Base-by-base conservation (phyloP, 2,329 filamentous ascomycete species). In the Botrytis pseudocinerea region DNA sequence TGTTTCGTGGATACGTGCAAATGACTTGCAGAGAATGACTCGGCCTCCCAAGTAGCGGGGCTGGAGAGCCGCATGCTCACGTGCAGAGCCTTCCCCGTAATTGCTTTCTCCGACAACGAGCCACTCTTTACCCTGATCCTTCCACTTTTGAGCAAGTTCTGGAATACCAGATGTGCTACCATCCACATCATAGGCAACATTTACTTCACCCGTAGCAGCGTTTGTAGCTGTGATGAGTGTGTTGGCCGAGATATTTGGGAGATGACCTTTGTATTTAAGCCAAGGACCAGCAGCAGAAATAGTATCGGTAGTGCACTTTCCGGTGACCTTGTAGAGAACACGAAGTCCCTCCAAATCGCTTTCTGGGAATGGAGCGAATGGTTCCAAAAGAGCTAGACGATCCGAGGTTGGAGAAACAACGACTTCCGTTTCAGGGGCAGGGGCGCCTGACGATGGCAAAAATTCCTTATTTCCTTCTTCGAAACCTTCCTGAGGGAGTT, bases 251-350 rank as follows among this genome's bases (percentile, higher is more conserved):
- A 99, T 99, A 86, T 99, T 99, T 82, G 96, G 94, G 76, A 99
- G 89, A 83, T 99, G 96, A 76, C 96, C 96, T 87, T 98, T 98
- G 90, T 98, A 99, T 85, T 98, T 98, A 78, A 99, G 89, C 95
- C 95, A 98, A 25, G 95, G 95, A 9, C 95, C 95, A 1, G 95
- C 95, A 48, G 95, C 95, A 54, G 95, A 98, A 83, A 99, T 99
- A 78, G 96, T 98, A 84, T 99, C 96, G 61, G 96, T 99, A 73
- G 96, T 99, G 87, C 96, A 99, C 85, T 99, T 97, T 76, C 96
- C 96, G 76, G 95, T 92, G 76, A 98, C 92, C 85, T 98, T 98
- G 87, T 97, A 95, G 25, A 99, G 91, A 28, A 99, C 94, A 69
- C 91, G 91, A 65, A 99, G 89, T 42, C 89, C 90, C 60, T 87